Conservation (phyloP, 106 monocot genomes). For the Dendrobium catenatum region DNA sequence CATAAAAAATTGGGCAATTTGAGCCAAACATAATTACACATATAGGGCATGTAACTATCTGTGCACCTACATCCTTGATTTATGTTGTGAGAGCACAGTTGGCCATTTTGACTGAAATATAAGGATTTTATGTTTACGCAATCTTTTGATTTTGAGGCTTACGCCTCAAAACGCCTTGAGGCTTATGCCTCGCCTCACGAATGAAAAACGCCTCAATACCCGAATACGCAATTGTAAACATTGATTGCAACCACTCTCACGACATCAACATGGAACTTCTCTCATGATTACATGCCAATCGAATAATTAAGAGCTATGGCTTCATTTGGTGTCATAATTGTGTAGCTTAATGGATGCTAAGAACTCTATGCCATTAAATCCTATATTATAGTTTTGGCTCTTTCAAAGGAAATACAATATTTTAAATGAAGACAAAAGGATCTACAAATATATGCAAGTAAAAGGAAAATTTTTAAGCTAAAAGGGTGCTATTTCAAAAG, state of each 20-base stretch:
- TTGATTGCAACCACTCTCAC: neutral
- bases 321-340: neutral
- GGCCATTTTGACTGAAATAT: too few species aligned
- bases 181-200: too few species aligned
- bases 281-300: neutral
- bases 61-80: neutral
- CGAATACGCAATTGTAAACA: too few species aligned
- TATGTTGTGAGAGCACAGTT: neutral
- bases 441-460: neutral
- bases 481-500: conserved; percentile 2
- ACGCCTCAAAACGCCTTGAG: too few species aligned
- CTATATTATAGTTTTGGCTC: neutral
- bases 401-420: neutral
- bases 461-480: neutral
- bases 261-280: neutral
- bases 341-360: neutral
- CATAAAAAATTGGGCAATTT: neutral
- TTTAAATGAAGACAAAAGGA: neutral
- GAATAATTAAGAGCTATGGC: neutral
- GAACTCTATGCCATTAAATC: neutral
- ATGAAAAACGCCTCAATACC: too few species aligned
- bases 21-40: neutral
- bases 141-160: too few species aligned
- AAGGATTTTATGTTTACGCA: too few species aligned
- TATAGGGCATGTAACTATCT: neutral